Percentiles rank a stretch among this genome's conserved stretches.
phyloP scores from a whole-genome alignment of 2,329 filamentous ascomycete species.

The Fusarium sp. region DNA sequence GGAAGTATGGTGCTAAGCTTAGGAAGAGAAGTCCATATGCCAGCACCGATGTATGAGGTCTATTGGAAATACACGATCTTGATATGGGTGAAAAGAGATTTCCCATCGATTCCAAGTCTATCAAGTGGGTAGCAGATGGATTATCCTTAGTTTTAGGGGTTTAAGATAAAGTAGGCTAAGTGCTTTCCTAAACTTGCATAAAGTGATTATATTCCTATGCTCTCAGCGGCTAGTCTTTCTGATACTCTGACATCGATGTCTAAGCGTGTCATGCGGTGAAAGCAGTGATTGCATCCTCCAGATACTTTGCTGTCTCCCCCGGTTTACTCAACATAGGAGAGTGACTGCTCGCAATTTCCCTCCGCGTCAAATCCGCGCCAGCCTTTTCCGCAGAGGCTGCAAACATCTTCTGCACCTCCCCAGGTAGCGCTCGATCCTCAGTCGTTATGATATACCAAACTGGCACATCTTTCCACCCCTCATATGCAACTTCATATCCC shows the following conservation, averaged over 20 bases:
- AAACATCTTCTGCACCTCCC: conserved; percentile 53
- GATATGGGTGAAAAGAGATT: background rate
- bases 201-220: background rate
- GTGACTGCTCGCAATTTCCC: conserved; percentile 60
- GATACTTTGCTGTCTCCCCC: conserved; percentile 52
- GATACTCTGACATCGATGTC: background rate
- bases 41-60: background rate
- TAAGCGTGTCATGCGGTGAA: conserved; percentile 16
- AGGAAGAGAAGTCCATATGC: conserved; percentile 15
- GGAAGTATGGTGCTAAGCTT: conserved; percentile 43
- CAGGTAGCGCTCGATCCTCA: conserved; percentile 57
- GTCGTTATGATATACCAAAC: conserved; percentile 59
- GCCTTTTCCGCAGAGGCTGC: conserved; percentile 55
- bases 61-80: background rate
- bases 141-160: fast-evolving
- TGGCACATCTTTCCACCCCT: conserved; percentile 62
- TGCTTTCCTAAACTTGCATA: background rate
- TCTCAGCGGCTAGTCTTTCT: background rate
- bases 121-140: background rate
- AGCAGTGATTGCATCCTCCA: conserved; percentile 46
- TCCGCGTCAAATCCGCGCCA: conserved; percentile 52
- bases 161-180: background rate
- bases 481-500: conserved; percentile 57
- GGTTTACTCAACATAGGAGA: conserved; percentile 63
- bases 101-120: background rate